phyloP scores from a whole-genome alignment of 176 grass and related monocot genomes.

The Zoysia japonica region DNA sequence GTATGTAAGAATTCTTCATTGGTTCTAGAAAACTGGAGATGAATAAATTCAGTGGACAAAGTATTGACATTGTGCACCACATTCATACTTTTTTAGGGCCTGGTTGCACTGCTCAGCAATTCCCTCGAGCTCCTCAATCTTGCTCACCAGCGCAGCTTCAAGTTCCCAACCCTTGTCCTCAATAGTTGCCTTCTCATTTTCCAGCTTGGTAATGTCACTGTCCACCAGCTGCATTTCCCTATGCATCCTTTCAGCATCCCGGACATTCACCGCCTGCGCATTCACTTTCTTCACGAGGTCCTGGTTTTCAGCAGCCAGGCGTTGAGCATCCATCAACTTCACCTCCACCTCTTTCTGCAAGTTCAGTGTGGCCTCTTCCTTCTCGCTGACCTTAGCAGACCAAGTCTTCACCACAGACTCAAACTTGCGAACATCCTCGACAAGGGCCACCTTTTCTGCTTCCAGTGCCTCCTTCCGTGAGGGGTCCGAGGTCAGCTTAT shows the following conservation, averaged over 20 bases:
- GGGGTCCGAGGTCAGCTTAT: constrained; percentile 42
- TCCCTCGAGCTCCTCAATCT: constrained; percentile 61
- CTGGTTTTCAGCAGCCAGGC: constrained; percentile 47
- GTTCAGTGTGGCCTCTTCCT: constrained; percentile 42
- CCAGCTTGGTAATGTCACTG: constrained; percentile 53
- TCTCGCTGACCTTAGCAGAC: constrained; percentile 52
- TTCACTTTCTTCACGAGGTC: constrained; percentile 59
- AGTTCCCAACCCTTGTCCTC: constrained; percentile 87
- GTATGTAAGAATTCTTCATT: background rate
- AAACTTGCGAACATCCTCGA: constrained; percentile 69
- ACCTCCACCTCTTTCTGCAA: constrained; percentile 61
- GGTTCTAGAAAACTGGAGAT: background rate
- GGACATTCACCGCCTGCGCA: constrained; percentile 58
- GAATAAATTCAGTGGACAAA: constrained; percentile 8
- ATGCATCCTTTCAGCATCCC: constrained; percentile 66
- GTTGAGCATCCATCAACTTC: constrained; percentile 48
- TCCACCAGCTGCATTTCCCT: constrained; percentile 67
- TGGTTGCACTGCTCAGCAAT: constrained; percentile 68
- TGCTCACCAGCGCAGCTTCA: constrained; percentile 49
- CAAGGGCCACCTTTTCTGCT: constrained; percentile 43
- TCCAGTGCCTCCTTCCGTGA: constrained; percentile 48
- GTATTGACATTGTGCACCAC: background rate
- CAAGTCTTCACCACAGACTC: constrained; percentile 67
- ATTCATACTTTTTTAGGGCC: constrained; percentile 64
- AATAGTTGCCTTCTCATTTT: constrained; percentile 42